These are phyloP conservation scores for Cytospora chrysosperma DNA, from an alignment of 2,329 filamentous ascomycete species.

Conservation along the genomic window DNA sequence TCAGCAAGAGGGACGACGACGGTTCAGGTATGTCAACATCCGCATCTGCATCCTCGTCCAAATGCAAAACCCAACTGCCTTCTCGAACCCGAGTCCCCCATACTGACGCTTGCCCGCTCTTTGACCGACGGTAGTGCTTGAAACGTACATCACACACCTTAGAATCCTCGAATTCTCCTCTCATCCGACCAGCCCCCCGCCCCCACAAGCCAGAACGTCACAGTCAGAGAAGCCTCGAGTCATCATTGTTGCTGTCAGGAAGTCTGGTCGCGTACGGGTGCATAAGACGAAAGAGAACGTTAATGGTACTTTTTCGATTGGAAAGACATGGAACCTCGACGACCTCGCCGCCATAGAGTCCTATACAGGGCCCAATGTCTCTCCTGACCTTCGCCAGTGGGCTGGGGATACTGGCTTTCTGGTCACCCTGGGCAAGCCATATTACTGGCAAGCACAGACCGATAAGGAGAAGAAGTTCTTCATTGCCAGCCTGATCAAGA, in stretches of 20 bases:
- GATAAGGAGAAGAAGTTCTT: constrained; percentile 99
- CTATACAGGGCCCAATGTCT: constrained; percentile 62
- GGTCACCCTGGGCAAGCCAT: constrained; percentile 87
- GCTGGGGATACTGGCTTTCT: constrained; percentile 81
- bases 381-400: constrained; percentile 67
- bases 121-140: constrained; percentile 56
- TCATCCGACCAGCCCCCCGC: constrained; percentile 80
- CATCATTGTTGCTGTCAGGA: constrained; percentile 90
- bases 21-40: constrained; percentile 68
- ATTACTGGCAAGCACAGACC: constrained; percentile 94
- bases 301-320: constrained; percentile 93
- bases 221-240: constrained; percentile 83
- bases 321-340: constrained; percentile 97
- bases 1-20: constrained; percentile 83
- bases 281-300: constrained; percentile 96
- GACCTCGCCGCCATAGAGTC: constrained; percentile 83
- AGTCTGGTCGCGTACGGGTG: constrained; percentile 87
- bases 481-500: constrained; percentile 92
- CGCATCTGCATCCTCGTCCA: constrained; percentile 8
- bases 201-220: constrained; percentile 67
- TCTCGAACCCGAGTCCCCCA: constrained; percentile 11
- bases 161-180: constrained; percentile 82
- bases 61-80: constrained; percentile 3
- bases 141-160: constrained; percentile 98
- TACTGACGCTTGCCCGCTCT: constrained; percentile 21